Conservation (phyloP, 352 stramenopile genomes). For the Blastocystis sp. region DNA sequence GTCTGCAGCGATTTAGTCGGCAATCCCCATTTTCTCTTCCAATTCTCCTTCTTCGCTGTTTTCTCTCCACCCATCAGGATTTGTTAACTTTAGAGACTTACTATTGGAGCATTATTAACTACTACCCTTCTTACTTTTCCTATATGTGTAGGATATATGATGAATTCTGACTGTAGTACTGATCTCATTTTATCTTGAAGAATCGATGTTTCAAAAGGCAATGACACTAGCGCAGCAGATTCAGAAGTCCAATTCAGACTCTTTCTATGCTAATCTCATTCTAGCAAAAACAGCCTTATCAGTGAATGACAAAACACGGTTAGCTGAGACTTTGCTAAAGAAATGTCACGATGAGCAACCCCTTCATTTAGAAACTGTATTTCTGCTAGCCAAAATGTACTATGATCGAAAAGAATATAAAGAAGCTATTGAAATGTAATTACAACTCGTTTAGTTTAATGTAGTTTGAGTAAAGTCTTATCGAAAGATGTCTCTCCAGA, state of each 20-base stretch:
- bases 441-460: neutral
- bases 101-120: constrained; percentile 45
- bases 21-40: neutral
- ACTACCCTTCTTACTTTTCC: constrained; percentile 45
- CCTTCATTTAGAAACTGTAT: neutral
- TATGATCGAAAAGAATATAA: neutral
- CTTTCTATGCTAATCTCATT: constrained; percentile 34
- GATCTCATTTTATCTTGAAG: constrained; percentile 10
- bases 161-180: constrained; percentile 3
- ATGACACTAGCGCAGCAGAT: neutral
- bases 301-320: neutral
- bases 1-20: neutral
- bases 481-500: neutral
- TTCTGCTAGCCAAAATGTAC: neutral
- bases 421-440: constrained; percentile 12
- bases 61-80: neutral
- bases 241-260: neutral
- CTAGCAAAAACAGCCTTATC: constrained; percentile 2
- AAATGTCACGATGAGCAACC: neutral
- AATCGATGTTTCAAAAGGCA: neutral
- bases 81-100: neutral
- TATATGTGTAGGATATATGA: neutral
- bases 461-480: neutral
- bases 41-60: neutral
- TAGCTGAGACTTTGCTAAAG: neutral